Base-by-base conservation (phyloP, 257 asterid genomes). In the Echites panduratus region DNA sequence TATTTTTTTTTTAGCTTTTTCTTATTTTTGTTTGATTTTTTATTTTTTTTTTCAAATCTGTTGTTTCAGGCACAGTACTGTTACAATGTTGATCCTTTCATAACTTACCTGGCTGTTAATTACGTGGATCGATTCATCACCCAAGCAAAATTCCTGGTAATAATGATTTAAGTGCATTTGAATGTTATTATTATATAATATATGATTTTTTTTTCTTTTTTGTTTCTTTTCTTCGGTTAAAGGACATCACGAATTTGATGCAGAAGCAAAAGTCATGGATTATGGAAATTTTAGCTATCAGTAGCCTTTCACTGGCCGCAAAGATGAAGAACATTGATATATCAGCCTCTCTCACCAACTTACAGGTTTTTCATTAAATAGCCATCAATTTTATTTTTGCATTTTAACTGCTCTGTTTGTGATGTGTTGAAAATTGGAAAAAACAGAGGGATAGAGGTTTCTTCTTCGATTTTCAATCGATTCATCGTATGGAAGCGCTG, bases 111-210 rank as follows among this genome's bases (percentile, higher is more conserved):
- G 41, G 81, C 93, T 19, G 78, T 82, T 66, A 88, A 81, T 77
- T 88, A 88, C 89, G 69, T 86, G 61, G 93, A 88, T 53, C 89
- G 93, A 11, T 88, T 86, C 77, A 86, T 84, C 73, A 75, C 88
- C 48, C 76, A 70, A 75, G 85, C 83, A 75, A 79, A 53, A 73
- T 71, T 80, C 73, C 80, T 72, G 87, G 94, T 86, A 75, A 78
- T 52, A 20, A 13, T 0, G 20, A 17, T 52, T 61, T 61, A 12
- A 11, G 0, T 29, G 40, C 14, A 27, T 27, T 7, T 59, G 8
- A 26, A 59, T 24, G 67, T 61, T n/a, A n/a, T 61, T 7, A 4
- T 11, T n/a, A n/a, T 66, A 66, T 26, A 11, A 0, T 62, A 10
- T n/a, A 38, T 16, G 22, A 29, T 43, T 43, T n/a, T n/a, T n/a